Base-by-base conservation (phyloP, 148 eudicot genomes). In the Oxyria digyna region DNA sequence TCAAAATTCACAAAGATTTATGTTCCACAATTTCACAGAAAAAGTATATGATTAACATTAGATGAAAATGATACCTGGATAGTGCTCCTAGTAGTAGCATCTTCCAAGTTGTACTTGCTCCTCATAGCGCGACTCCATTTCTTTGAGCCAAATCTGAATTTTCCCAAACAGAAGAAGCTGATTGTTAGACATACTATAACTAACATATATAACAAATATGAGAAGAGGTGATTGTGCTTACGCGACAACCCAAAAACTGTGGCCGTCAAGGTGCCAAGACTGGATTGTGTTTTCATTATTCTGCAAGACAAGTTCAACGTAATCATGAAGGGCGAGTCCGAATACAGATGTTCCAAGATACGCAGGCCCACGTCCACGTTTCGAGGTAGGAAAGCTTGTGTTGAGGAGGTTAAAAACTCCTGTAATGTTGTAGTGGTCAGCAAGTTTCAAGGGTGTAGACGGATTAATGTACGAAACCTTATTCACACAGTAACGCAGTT, bases 231-330 rank as follows among this genome's bases (percentile, higher is more conserved):
- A 14, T 18, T 37, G 27, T 40, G 42, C 81, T 68, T 84, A 91
- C 96, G 83, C 92, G 33, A 87, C 90, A 62, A 74, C 69, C 81
- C 89, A 89, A 84, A 85, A 84, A 67, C 79, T 82, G 71, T 74
- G 31, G 49, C 97, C 96, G 75, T 91, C 96, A 74, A 91, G 79
- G 85, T 91, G 96, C 83, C 85, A 91, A 70, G 95, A 76, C 67
- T 88, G 95, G 17, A 87, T 62, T 6, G 82, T 68, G 4, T 74
- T 77, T 68, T 89, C 97, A 21, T 83, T 79, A 76, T 91, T 91
- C 71, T 91, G 97, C 83, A 89, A 89, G 70, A 91, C 32, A 27
- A 91, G 78, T 78, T 91, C 97, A 3, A 69, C 74, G 43, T 50
- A 89, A 69, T 91, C 93, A 43, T 89, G 97, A 27, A 89, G 80